Percentiles rank a stretch among this genome's conserved stretches.
phyloP scores from a whole-genome alignment of 2,329 filamentous ascomycete species.

The Ascochyta clinopodiicola region DNA sequence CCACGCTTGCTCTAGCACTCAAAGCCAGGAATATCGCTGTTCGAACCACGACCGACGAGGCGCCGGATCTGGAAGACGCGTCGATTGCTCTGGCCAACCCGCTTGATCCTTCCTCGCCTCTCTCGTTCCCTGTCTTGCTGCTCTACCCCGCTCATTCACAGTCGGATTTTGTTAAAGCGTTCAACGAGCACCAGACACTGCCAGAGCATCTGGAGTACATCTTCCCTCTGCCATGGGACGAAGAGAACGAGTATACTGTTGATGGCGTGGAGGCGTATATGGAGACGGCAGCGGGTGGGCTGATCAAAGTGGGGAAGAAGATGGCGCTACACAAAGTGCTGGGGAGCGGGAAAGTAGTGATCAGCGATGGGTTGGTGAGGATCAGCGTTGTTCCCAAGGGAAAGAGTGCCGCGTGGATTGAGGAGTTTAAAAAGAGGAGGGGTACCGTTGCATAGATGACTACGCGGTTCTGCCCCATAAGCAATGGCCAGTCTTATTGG shows the following conservation, averaged over 20 bases:
- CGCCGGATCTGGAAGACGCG: constrained; percentile 89
- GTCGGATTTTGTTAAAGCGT: constrained; percentile 89
- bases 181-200: constrained; percentile 77
- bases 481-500: neutral
- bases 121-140: constrained; percentile 80
- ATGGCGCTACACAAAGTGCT: constrained; percentile 77
- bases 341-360: constrained; percentile 77
- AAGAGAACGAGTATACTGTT: constrained; percentile 67
- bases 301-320: constrained; percentile 91
- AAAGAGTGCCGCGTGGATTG: constrained; percentile 76
- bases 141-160: constrained; percentile 84
- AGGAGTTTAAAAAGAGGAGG: constrained; percentile 79
- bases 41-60: constrained; percentile 71
- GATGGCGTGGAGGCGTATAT: constrained; percentile 83
- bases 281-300: constrained; percentile 78
- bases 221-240: constrained; percentile 88
- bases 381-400: constrained; percentile 81
- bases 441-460: constrained; percentile 18
- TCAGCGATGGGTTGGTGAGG: constrained; percentile 83
- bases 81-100: constrained; percentile 73
- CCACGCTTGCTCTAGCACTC: constrained; percentile 61
- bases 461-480: neutral
- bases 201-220: constrained; percentile 83
- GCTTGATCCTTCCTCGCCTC: constrained; percentile 71
- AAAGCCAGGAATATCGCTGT: constrained; percentile 73